Evolutionary conservation across 1,284 basidiomycete species (phyloP).

Genomic region (Somion occarium): DNA sequence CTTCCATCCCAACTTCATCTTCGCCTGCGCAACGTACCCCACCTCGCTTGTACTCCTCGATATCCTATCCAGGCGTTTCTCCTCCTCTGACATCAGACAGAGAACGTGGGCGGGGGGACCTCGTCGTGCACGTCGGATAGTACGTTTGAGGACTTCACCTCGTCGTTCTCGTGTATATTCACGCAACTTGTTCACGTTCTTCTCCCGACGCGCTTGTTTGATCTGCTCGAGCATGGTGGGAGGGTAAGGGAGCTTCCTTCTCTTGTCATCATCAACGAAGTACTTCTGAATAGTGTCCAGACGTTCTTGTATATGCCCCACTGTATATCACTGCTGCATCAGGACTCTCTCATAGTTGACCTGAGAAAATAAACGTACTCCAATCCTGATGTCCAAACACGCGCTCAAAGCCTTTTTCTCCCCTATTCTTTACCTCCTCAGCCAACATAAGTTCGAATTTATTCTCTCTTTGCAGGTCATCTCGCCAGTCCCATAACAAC

Average conservation of each 20-base stretch:
- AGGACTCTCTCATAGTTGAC: slow-evolving; percentile 22
- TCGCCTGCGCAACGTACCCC: slow-evolving; percentile 56
- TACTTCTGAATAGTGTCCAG: slow-evolving; percentile 26
- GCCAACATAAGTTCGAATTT: slow-evolving; percentile 46
- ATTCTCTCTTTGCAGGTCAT: slow-evolving; percentile 50
- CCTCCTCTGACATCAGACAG: slow-evolving; percentile 42
- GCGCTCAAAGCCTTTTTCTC: slow-evolving; percentile 14
- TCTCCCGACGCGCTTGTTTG: slow-evolving; percentile 40
- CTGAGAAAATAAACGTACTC: background rate
- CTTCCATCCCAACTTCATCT: slow-evolving; percentile 45
- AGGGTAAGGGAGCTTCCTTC: slow-evolving; percentile 39
- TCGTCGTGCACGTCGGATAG: slow-evolving; percentile 40
- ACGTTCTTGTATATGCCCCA: slow-evolving; percentile 18
- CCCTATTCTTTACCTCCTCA: slow-evolving; percentile 26
- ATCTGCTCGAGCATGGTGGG: slow-evolving; percentile 44
- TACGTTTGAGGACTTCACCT: slow-evolving; percentile 51
- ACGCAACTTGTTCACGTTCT: slow-evolving; percentile 56
- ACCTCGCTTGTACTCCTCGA: slow-evolving; percentile 50
- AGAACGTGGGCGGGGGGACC: slow-evolving; percentile 61
- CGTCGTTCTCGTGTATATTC: slow-evolving; percentile 52
- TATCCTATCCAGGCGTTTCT: slow-evolving; percentile 42
- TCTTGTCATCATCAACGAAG: slow-evolving; percentile 34
- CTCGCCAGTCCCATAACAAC: slow-evolving; percentile 30
- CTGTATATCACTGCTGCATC: slow-evolving; percentile 1
- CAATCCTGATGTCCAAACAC: background rate